phyloP scores from a whole-genome alignment of 1,284 basidiomycete genomes.

The Cryptococcus deneoformans region DNA sequence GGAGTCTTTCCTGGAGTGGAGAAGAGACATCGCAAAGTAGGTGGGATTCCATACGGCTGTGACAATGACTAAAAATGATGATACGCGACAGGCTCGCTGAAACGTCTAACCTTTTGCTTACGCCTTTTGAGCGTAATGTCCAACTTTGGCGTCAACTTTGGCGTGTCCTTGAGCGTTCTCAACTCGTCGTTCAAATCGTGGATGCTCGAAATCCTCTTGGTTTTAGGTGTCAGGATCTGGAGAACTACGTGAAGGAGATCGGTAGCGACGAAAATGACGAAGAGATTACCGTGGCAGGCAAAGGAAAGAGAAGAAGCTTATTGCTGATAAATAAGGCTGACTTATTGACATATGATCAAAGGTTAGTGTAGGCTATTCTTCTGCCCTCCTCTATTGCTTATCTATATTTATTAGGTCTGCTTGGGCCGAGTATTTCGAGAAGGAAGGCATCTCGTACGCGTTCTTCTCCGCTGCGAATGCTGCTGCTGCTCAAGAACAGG shows the following conservation, averaged over 20 bases:
- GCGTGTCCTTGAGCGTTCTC: constrained; percentile 90
- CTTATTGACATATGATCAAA: constrained; percentile 80
- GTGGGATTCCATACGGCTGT: constrained; percentile 50
- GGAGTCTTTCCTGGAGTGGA: constrained; percentile 85
- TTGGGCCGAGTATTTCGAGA: constrained; percentile 96
- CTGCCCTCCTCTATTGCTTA: neutral
- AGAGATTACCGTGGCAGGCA: constrained; percentile 62
- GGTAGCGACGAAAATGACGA: constrained; percentile 69
- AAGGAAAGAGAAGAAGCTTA: constrained; percentile 67
- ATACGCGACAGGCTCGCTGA: constrained; percentile 38
- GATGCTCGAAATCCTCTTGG: constrained; percentile 89
- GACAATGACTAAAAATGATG: constrained; percentile 1
- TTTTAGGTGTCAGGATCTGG: constrained; percentile 90
- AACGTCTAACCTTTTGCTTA: constrained; percentile 66
- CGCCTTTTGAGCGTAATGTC: constrained; percentile 92
- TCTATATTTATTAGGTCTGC: constrained; percentile 51
- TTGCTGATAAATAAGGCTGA: constrained; percentile 97
- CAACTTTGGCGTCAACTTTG: constrained; percentile 97
- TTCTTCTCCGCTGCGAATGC: constrained; percentile 97
- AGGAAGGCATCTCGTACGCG: constrained; percentile 74
- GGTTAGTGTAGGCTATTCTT: constrained; percentile 53
- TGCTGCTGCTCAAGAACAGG: constrained; percentile 71
- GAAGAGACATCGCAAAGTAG: constrained; percentile 83
- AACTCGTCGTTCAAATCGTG: constrained; percentile 91
- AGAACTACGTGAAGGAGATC: constrained; percentile 78